phyloP scores from a whole-genome alignment of 2,329 filamentous ascomycete species.

The Acephala macrosclerotiorum region DNA sequence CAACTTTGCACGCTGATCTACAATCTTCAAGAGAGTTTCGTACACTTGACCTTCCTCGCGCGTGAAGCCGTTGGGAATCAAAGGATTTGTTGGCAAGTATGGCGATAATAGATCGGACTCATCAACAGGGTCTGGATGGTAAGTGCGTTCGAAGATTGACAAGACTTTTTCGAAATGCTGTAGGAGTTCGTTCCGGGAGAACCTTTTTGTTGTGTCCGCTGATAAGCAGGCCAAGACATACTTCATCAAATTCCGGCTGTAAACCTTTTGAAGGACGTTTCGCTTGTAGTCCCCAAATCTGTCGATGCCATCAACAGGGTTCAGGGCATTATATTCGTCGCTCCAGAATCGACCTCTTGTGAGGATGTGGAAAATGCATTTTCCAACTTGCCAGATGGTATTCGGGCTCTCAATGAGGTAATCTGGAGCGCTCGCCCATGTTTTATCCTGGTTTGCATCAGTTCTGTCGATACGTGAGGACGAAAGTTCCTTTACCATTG shows the following conservation, averaged over 20 bases:
- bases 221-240: constrained; percentile 25
- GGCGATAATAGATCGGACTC: background rate
- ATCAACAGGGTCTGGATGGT: constrained; percentile 10
- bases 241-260: constrained; percentile 29
- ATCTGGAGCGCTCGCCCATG: constrained; percentile 10
- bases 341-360: constrained; percentile 31
- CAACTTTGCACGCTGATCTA: constrained; percentile 8
- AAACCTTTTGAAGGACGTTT: constrained; percentile 22
- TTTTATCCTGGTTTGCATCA: constrained; percentile 5
- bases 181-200: constrained; percentile 18
- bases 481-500: constrained; percentile 4
- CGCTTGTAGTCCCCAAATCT: constrained; percentile 28
- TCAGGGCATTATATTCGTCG: constrained; percentile 23
- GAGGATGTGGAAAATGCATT: constrained; percentile 29
- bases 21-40: constrained; percentile 27
- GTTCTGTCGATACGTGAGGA: background rate
- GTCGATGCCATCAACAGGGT: constrained; percentile 17
- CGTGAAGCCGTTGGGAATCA: constrained; percentile 32
- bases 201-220: constrained; percentile 17
- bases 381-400: constrained; percentile 32
- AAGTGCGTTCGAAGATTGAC: constrained; percentile 19
- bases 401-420: constrained; percentile 23
- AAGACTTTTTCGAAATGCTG: constrained; percentile 23
- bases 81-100: constrained; percentile 8
- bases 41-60: constrained; percentile 31